These are phyloP conservation scores for Lentinula edodes DNA, from an alignment of 768 basidiomycete genomes.

Conservation along the genomic window DNA sequence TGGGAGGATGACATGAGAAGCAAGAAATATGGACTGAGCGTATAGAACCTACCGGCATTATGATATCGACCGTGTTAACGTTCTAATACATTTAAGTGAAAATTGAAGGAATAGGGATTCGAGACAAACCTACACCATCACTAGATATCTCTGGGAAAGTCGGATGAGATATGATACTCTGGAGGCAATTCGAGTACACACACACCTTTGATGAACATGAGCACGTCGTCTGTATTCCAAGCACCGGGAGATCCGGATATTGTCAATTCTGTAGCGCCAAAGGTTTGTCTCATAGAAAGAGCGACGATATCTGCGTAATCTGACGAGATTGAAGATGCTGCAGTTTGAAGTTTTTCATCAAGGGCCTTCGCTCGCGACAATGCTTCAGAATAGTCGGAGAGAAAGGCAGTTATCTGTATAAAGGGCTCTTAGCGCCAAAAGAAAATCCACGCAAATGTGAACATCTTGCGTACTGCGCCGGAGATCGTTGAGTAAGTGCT, in stretches of 20 bases:
- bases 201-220: slow-evolving; percentile 44
- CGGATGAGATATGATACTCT: neutral
- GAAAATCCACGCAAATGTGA: neutral
- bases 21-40: neutral
- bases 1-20: neutral
- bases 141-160: slow-evolving; percentile 27
- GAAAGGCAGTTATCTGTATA: slow-evolving; percentile 27
- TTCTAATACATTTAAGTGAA: slow-evolving; percentile 11
- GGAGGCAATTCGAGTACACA: neutral
- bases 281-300: slow-evolving; percentile 28
- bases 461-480: slow-evolving; percentile 23
- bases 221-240: slow-evolving; percentile 35
- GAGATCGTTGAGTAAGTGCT: slow-evolving; percentile 22
- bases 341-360: slow-evolving; percentile 22
- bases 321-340: slow-evolving; percentile 22
- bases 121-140: slow-evolving; percentile 22
- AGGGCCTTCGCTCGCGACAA: slow-evolving; percentile 22
- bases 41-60: slow-evolving; percentile 24
- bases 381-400: slow-evolving; percentile 24
- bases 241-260: slow-evolving; percentile 23
- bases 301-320: slow-evolving; percentile 27
- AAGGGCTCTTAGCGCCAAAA: slow-evolving; percentile 12
- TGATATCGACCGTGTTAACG: slow-evolving; percentile 40
- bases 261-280: slow-evolving; percentile 36
- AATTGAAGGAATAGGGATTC: neutral